Conservation (phyloP, 495 filamentous ascomycete species). For the Podospora comata region DNA sequence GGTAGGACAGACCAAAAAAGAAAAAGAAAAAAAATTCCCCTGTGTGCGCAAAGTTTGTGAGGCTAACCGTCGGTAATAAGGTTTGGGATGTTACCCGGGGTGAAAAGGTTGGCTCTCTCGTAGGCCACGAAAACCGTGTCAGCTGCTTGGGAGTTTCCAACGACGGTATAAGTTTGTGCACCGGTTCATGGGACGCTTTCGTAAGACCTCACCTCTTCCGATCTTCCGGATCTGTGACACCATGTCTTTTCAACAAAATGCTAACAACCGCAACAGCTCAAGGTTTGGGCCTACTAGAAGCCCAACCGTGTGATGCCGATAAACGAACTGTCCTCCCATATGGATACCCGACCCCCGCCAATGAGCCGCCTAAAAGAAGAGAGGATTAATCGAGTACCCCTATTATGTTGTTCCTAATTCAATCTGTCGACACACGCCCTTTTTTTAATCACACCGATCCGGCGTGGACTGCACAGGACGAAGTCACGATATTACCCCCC, state of each 20-base stretch:
- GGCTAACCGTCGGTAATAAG: constrained; percentile 44
- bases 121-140: constrained; percentile 97
- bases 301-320: constrained; percentile 24
- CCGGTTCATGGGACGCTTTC: constrained; percentile 98
- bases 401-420: constrained; percentile 40
- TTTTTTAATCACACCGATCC: constrained; percentile 41
- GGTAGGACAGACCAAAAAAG: constrained; percentile 50
- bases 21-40: neutral
- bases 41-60: neutral
- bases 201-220: constrained; percentile 52
- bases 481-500: constrained; percentile 48
- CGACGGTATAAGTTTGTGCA: constrained; percentile 98
- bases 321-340: constrained; percentile 22
- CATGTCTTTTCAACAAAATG: neutral
- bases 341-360: constrained; percentile 31
- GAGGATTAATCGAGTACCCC: constrained; percentile 31
- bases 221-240: neutral
- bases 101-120: constrained; percentile 92
- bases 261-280: constrained; percentile 58
- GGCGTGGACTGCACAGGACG: constrained; percentile 46
- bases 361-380: constrained; percentile 29
- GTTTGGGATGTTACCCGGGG: constrained; percentile 97
- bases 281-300: constrained; percentile 73
- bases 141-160: constrained; percentile 98
- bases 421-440: constrained; percentile 37